A percentile compares a stretch with the other conserved stretches of the same genome.
These are phyloP conservation scores for Fusarium sp. DNA, from an alignment of 2,329 filamentous ascomycete genomes.

Conservation along the genomic window DNA sequence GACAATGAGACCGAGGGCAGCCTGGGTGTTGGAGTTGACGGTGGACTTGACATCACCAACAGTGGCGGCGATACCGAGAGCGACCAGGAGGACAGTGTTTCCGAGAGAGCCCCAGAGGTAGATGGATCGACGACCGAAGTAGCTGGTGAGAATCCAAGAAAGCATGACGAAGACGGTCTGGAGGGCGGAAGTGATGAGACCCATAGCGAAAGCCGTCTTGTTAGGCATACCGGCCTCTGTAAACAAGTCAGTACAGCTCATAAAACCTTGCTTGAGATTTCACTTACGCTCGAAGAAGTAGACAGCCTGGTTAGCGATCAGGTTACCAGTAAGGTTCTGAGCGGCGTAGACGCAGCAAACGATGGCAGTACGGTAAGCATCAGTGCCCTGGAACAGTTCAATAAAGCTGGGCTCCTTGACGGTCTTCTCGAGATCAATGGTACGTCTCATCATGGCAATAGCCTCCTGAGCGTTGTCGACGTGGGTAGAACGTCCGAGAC, in stretches of 20 bases:
- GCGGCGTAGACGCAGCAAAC: constrained; percentile 67
- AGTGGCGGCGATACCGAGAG: constrained; percentile 69
- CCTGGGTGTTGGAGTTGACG: constrained; percentile 62
- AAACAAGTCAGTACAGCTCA: not conserved
- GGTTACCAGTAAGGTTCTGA: constrained; percentile 69
- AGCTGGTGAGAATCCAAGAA: constrained; percentile 74
- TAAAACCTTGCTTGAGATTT: rapidly evolving
- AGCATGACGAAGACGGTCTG: constrained; percentile 71
- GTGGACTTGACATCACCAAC: constrained; percentile 51
- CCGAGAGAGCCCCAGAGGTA: constrained; percentile 69
- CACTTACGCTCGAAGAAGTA: constrained; percentile 63
- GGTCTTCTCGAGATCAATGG: constrained; percentile 62
- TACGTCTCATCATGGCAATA: constrained; percentile 67
- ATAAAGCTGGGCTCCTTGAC: constrained; percentile 57
- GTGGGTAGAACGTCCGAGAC: constrained; percentile 53
- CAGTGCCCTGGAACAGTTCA: constrained; percentile 65
- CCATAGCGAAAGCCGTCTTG: constrained; percentile 68
- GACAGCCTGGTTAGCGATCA: constrained; percentile 70
- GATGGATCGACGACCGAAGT: constrained; percentile 71
- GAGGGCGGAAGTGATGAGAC: constrained; percentile 72
- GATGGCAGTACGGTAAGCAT: constrained; percentile 64
- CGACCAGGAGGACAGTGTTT: constrained; percentile 64
- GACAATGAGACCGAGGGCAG: constrained; percentile 71
- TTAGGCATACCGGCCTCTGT: constrained; percentile 68
- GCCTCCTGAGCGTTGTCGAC: constrained; percentile 47